These are phyloP conservation scores for Rugonectria rugulosa DNA, from an alignment of 2,329 filamentous ascomycete genomes.

Conservation along the genomic window DNA sequence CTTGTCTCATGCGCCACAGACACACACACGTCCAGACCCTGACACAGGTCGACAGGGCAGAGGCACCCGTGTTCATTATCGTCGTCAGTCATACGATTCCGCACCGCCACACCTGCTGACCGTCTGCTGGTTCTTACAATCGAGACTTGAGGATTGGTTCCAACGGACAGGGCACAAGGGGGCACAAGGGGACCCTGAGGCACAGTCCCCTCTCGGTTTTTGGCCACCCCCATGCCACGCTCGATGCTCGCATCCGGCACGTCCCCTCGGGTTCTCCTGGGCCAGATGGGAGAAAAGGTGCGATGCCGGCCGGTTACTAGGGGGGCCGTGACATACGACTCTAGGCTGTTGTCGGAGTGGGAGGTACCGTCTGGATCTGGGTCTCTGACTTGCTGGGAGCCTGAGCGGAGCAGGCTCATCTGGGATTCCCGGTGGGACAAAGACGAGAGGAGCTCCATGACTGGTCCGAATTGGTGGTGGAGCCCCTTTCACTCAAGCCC, in stretches of 20 bases:
- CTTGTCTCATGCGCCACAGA: conserved; percentile 16
- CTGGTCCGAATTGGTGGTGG: conserved; percentile 12
- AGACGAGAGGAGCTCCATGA: conserved; percentile 21
- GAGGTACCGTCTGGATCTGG: conserved; percentile 10
- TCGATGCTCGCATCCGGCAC: conserved; percentile 4
- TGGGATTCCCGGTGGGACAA: not conserved
- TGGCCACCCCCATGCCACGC: conserved; percentile 3
- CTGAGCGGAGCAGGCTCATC: not conserved
- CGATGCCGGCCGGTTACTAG: conserved; percentile 22
- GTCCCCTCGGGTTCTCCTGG: conserved; percentile 30
- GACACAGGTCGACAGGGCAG: not conserved
- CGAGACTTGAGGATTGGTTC: conserved; percentile 24
- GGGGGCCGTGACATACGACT: conserved; percentile 31
- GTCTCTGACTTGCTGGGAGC: conserved; percentile 8
- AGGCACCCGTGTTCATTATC: not conserved
- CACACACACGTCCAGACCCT: not conserved
- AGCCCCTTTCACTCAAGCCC: conserved; percentile 10
- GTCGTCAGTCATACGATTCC: conserved; percentile 36
- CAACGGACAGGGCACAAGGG: not conserved
- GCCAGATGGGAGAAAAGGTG: not conserved
- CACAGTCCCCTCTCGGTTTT: conserved; percentile 10
- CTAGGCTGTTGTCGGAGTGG: conserved; percentile 20
- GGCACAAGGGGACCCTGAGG: conserved; percentile 7
- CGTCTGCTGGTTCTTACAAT: conserved; percentile 38
- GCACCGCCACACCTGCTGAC: conserved; percentile 41